These are phyloP conservation scores for Zostera marina DNA, from an alignment of 116 monocot species.

Conservation along the genomic window DNA sequence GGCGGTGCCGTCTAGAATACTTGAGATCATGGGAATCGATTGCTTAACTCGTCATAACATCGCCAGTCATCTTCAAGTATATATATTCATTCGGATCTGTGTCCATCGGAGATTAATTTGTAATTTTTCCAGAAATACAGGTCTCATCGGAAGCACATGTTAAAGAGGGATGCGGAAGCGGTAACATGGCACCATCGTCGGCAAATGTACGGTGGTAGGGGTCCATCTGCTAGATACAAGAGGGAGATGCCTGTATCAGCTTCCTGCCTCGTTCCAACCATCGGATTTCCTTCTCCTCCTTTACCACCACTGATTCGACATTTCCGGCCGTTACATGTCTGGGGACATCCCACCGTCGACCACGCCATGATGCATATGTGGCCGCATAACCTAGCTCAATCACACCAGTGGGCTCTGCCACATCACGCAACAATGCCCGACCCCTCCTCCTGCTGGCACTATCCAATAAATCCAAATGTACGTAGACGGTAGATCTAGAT, in stretches of 20 bases:
- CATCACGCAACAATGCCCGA: conserved; percentile 13
- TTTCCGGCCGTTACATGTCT: conserved; percentile 61
- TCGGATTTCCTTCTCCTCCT: conserved; percentile 34
- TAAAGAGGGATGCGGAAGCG: conserved; percentile 66
- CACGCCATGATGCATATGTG: conserved; percentile 40
- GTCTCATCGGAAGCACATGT: conserved; percentile 65
- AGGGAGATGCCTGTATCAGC: conserved; percentile 18
- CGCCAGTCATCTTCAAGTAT: conserved; percentile 92
- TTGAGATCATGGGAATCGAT: conserved; percentile 89
- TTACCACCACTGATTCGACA: conserved; percentile 14
- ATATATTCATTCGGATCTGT: too few species aligned
- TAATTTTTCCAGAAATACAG: conserved; percentile 52
- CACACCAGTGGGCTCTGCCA: conserved; percentile 23
- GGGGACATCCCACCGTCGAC: conserved; percentile 71
- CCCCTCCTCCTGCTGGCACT: conserved; percentile 44
- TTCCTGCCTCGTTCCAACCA: conserved; percentile 39
- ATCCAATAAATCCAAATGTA: conserved; percentile 47
- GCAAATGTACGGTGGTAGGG: conserved; percentile 14
- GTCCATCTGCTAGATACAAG: conserved; percentile 5
- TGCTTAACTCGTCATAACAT: conserved; percentile 88
- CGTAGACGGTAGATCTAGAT: background rate
- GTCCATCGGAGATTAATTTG: too few species aligned
- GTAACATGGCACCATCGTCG: conserved; percentile 55
- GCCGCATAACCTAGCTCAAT: conserved; percentile 28
- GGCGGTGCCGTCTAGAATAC: conserved; percentile 82